A percentile compares a stretch with the other conserved stretches of the same genome.
Evolutionary conservation across 148 eudicot species (phyloP).

Genomic region (Chenopodium berlandieri): DNA sequence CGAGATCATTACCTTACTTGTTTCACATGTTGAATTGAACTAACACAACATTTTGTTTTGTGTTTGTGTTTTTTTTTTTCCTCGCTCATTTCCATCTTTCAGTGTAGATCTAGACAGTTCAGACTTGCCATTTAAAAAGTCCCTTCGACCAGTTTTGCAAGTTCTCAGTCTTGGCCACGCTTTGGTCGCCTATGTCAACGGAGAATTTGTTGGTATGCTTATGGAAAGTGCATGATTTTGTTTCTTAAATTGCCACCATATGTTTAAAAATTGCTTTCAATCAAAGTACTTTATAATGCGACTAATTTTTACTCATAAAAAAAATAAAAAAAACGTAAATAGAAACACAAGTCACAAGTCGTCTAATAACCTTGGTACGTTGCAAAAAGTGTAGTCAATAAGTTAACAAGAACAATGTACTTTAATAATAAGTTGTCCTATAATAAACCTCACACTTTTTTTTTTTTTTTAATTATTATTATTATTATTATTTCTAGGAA

Average conservation of each 20-base stretch:
- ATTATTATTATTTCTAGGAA: conserved; percentile 25
- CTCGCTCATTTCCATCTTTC: conserved; percentile 16
- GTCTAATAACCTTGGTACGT: neutral
- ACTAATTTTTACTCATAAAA: neutral
- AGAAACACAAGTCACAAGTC: too few species aligned
- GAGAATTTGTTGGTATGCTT: conserved; percentile 58
- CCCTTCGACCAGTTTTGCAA: conserved; percentile 62
- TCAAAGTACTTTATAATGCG: too few species aligned
- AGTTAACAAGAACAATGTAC: too few species aligned
- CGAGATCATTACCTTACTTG: neutral
- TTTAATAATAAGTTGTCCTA: neutral
- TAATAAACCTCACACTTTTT: neutral
- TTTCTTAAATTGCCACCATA: neutral
- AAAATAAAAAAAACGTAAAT: too few species aligned
- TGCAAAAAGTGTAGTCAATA: too few species aligned
- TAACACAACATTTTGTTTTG: neutral
- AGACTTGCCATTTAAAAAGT: conserved; percentile 63
- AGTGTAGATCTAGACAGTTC: conserved; percentile 51
- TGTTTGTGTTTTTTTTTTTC: neutral
- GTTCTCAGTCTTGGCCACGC: conserved; percentile 76
- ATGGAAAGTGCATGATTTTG: neutral
- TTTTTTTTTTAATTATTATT: too few species aligned
- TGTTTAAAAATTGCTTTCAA: too few species aligned
- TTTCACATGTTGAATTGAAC: neutral
- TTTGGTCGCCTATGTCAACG: conserved; percentile 74